These are phyloP conservation scores for Parafenestella ontariensis DNA, from an alignment of 2,329 filamentous ascomycete genomes.

Conservation along the genomic window DNA sequence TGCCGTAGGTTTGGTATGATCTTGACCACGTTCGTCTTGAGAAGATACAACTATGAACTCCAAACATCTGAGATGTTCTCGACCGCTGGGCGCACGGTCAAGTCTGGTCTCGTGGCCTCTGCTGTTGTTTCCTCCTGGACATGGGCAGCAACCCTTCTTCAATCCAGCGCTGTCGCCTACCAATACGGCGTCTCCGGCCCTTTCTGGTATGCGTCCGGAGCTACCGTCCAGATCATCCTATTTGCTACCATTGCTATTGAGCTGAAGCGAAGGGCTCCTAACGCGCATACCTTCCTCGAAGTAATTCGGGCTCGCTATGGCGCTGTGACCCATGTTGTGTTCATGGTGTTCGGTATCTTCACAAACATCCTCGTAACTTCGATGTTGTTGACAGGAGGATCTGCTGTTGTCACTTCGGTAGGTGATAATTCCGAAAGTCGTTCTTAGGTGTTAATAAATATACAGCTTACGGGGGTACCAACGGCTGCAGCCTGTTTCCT, in stretches of 20 bases:
- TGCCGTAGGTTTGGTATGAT: constrained; percentile 69
- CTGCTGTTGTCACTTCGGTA: constrained; percentile 64
- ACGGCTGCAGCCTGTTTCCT: constrained; percentile 85
- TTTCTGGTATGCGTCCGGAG: constrained; percentile 69
- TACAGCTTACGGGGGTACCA: constrained; percentile 73
- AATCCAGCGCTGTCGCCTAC: constrained; percentile 83
- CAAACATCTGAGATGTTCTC: constrained; percentile 95
- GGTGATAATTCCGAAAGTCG: neutral
- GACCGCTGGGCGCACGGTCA: constrained; percentile 86
- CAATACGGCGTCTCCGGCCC: constrained; percentile 73
- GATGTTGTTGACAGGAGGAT: constrained; percentile 86
- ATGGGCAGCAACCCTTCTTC: constrained; percentile 84
- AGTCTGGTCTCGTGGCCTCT: constrained; percentile 84
- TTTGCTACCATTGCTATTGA: constrained; percentile 93
- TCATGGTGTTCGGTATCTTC: constrained; percentile 80
- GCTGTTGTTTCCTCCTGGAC: constrained; percentile 95
- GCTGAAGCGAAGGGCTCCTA: constrained; percentile 83
- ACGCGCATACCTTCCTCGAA: constrained; percentile 85
- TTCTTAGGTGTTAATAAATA: constrained; percentile 54
- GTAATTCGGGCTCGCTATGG: constrained; percentile 84
- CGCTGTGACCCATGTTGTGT: constrained; percentile 73
- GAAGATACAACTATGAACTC: constrained; percentile 74
- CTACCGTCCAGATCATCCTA: constrained; percentile 68
- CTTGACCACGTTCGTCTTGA: constrained; percentile 72
- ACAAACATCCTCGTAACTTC: constrained; percentile 86